Conservation (phyloP, 2,329 filamentous ascomycete genomes). For the Neonectria neomacrospora region DNA sequence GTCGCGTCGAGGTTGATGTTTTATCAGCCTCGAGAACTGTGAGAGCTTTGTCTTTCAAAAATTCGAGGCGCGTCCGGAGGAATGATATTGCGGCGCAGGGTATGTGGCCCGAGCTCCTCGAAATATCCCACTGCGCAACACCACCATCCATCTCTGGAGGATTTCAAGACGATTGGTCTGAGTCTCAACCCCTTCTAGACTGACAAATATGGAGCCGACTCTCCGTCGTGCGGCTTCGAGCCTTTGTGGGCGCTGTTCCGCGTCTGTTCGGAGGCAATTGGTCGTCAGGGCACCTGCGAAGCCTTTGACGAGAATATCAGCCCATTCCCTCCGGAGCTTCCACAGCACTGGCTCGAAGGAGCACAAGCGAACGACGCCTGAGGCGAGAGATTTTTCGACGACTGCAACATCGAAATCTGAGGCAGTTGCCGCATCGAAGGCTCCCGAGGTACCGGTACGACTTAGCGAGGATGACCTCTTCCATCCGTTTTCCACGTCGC, state of each 20-base stretch:
- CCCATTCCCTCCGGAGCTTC: constrained; percentile 45
- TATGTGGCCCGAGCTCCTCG: constrained; percentile 47
- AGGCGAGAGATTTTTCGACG: constrained; percentile 47
- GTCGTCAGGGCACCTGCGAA: constrained; percentile 33
- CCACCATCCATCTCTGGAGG: constrained; percentile 32
- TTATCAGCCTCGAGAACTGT: constrained; percentile 33
- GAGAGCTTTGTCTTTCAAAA: constrained; percentile 48
- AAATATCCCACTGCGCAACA: constrained; percentile 43
- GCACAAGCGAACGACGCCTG: constrained; percentile 36
- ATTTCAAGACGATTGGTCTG: constrained; percentile 27
- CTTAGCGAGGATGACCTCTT: constrained; percentile 86
- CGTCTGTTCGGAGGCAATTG: constrained; percentile 49
- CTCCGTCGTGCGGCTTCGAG: constrained; percentile 53
- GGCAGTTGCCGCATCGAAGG: constrained; percentile 42
- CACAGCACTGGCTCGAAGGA: constrained; percentile 43
- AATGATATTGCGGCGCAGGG: constrained; percentile 51
- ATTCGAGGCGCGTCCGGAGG: constrained; percentile 46
- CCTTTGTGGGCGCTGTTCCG: constrained; percentile 55
- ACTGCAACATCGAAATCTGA: constrained; percentile 42
- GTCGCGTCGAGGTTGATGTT: constrained; percentile 42
- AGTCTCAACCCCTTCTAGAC: constrained; percentile 19
- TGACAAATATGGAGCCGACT: constrained; percentile 53
- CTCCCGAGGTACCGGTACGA: constrained; percentile 41
- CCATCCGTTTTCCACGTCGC: constrained; percentile 90
- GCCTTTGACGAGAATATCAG: constrained; percentile 44